Base-by-base conservation (phyloP, 345 rosid species). In the Kandelia obovata region DNA sequence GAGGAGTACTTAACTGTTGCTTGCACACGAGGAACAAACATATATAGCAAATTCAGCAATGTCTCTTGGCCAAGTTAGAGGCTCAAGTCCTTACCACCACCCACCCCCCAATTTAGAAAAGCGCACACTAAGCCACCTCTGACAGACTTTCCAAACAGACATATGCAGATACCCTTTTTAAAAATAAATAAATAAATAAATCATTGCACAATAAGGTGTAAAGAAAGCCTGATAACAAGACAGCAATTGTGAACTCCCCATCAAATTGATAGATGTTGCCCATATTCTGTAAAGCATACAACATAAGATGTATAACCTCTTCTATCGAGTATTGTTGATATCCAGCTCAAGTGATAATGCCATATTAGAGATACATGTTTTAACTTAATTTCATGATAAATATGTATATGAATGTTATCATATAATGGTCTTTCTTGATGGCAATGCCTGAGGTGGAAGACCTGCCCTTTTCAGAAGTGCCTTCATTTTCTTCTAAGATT, bases 401-500 rank as follows among this genome's bases (percentile, higher is more conserved):
- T 9, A 53, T 2, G 20, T 25, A 53, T 27, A 21, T 23, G 28
- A 25, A 10, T 23, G 17, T 43, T 3, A 11, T 43, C 49, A 13
- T 15, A 43, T 3, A 56, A 25, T 23, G 28, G 28, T 25, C 30
- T 56, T 10, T 15, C 30, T 10, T 56, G 9, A 56, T 2, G 8
- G 17, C n/a, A 56, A 7, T 11, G 59, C 59, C 23, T 23, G 26
- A 55, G 28, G 28, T 55, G 58, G 58, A 53, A 21, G 23, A 53
- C 58, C 6, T 25, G 59, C 30, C 59, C 30, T 56, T 56, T 10
- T 56, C 9, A 10, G 23, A 23, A 56, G 30, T 15, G 1, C 16
- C 26, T 56, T 56, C 30, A 7, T 56, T 56, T 56, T 23, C 59
- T 9, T 25, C 30, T 66, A 82, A 78, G 68, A 81, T 82, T 68